phyloP scores from a whole-genome alignment of 768 basidiomycete species.

The Holtermanniella nyarrowii region DNA sequence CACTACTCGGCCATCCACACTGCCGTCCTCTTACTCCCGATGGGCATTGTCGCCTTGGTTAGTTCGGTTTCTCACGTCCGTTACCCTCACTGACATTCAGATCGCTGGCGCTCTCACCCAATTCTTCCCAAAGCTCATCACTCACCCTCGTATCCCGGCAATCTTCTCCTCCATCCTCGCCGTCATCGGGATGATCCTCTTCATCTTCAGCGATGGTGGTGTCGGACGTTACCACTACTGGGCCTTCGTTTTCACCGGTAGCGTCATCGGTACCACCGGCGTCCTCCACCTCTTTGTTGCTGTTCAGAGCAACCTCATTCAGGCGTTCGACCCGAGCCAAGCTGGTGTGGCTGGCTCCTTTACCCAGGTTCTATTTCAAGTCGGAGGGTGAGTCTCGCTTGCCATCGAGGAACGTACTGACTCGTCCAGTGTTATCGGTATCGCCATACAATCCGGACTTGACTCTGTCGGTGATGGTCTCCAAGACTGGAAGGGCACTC shows the following conservation, averaged over 20 bases:
- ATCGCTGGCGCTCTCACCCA: constrained; percentile 28
- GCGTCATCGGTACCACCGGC: constrained; percentile 27
- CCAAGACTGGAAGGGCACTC: constrained; percentile 26
- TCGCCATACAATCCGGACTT: constrained; percentile 32
- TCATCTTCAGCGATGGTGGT: constrained; percentile 28
- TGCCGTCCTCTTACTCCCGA: constrained; percentile 31
- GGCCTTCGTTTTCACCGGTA: constrained; percentile 31
- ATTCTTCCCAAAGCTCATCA: constrained; percentile 27
- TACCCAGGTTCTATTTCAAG: constrained; percentile 34
- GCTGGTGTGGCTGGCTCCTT: constrained; percentile 32
- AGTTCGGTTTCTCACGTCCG: neutral
- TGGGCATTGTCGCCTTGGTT: too few relatives aligned
- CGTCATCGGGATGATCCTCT: constrained; percentile 29
- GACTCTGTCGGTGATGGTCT: constrained; percentile 27
- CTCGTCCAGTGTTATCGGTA: constrained; percentile 19
- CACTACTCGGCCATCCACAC: constrained; percentile 28
- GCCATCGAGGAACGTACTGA: too few relatives aligned
- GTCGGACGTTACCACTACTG: constrained; percentile 26
- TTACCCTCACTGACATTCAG: neutral
- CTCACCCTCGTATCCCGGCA: constrained; percentile 25
- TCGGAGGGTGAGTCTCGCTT: constrained; percentile 9
- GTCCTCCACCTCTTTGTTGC: constrained; percentile 33
- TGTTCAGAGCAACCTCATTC: neutral
- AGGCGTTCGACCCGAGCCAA: neutral
- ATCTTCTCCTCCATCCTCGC: constrained; percentile 23